Conservation (phyloP, 352 stramenopile genomes). For the Phytophthora foliorum region DNA sequence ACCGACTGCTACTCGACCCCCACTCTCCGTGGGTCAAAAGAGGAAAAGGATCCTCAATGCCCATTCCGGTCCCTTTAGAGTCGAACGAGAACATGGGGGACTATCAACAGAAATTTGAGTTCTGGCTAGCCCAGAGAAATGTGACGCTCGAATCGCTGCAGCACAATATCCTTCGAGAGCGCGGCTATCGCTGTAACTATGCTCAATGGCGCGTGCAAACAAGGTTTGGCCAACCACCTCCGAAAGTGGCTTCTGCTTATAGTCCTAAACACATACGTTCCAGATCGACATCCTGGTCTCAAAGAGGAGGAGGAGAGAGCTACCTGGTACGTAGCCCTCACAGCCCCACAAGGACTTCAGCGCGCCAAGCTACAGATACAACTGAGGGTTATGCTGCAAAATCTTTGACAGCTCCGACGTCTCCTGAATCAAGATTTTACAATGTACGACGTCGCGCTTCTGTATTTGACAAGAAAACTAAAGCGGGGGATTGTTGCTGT, state of each 20-base stretch:
- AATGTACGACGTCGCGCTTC: neutral
- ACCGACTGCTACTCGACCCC: constrained; percentile 10
- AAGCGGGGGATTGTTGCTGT: neutral
- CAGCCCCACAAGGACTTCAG: constrained; percentile 2
- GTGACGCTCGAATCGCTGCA: constrained; percentile 20
- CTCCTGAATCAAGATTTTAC: neutral
- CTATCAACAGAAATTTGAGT: constrained; percentile 42
- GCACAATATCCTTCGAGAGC: constrained; percentile 21
- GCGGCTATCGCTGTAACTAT: constrained; percentile 25
- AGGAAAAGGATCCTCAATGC: neutral
- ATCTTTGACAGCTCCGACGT: neutral
- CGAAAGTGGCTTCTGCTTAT: neutral
- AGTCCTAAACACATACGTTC: neutral
- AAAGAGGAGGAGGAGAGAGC: neutral
- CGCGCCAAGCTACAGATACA: neutral
- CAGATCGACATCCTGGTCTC: neutral
- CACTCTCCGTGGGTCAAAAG: constrained; percentile 20
- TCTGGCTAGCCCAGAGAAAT: constrained; percentile 32
- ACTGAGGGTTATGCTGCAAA: neutral
- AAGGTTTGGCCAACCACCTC: neutral
- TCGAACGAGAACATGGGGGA: constrained; percentile 14
- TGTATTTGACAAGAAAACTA: constrained; percentile 1
- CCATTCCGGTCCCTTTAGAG: constrained; percentile 29
- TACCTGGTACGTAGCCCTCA: neutral
- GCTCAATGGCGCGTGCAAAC: constrained; percentile 31